These are phyloP conservation scores for Macrolepiota dolichaula DNA, from an alignment of 768 basidiomycete species.

Conservation along the genomic window DNA sequence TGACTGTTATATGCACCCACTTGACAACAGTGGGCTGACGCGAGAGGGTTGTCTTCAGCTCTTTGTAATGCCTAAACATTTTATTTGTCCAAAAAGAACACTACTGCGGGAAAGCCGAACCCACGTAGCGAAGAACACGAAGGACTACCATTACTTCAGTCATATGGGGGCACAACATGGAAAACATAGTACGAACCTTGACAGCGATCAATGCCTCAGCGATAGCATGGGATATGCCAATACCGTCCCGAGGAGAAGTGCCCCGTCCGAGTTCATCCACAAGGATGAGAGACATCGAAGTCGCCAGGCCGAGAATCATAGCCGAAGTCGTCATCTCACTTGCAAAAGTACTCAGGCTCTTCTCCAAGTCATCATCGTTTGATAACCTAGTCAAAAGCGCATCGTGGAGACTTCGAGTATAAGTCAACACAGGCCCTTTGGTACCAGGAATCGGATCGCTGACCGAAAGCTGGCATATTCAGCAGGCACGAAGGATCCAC, in stretches of 20 bases:
- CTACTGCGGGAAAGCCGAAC: conserved; percentile 13
- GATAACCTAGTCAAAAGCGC: conserved; percentile 83
- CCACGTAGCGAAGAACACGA: conserved; percentile 90
- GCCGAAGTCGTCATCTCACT: conserved; percentile 91
- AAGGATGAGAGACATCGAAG: conserved; percentile 68
- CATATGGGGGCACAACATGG: neutral
- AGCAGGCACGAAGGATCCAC: conserved; percentile 89
- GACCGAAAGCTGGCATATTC: conserved; percentile 89
- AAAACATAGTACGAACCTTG: conserved; percentile 47
- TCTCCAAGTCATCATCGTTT: conserved; percentile 92
- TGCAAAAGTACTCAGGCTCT: conserved; percentile 89
- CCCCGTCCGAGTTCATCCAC: conserved; percentile 95
- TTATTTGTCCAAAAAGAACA: conserved; percentile 4
- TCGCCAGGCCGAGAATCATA: conserved; percentile 85
- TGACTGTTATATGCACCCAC: conserved; percentile 38
- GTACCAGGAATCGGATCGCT: neutral
- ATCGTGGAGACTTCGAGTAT: conserved; percentile 63
- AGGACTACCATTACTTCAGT: conserved; percentile 44
- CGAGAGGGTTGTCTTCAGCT: conserved; percentile 74
- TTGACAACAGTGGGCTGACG: conserved; percentile 77
- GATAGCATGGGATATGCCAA: conserved; percentile 83
- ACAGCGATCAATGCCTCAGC: conserved; percentile 70
- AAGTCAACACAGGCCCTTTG: neutral
- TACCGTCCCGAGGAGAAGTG: conserved; percentile 79
- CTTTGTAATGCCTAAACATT: conserved; percentile 68